A percentile compares a stretch with the other conserved stretches of the same genome.
Evolutionary conservation across 345 rosid genomes (phyloP).

Genomic region (Aquilaria malaccensis): DNA sequence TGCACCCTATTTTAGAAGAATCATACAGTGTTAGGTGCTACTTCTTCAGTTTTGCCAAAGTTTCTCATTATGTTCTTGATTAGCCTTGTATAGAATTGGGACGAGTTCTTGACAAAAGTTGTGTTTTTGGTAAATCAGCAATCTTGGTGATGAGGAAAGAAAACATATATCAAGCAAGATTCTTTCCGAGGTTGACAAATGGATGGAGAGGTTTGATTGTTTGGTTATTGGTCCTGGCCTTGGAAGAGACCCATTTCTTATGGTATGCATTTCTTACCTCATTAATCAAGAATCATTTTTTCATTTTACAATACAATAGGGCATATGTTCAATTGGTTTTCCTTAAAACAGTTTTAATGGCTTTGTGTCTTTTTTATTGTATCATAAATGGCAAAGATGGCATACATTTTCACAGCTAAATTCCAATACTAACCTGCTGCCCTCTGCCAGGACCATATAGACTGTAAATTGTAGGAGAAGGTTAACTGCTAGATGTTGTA

Average conservation of each 20-base stretch:
- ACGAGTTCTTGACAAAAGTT: constrained; percentile 5
- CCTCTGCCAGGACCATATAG: too few relatives aligned
- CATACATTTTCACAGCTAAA: too few relatives aligned
- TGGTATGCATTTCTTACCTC: constrained; percentile 33
- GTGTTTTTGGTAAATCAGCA: constrained; percentile 17
- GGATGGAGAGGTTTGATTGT: constrained; percentile 98
- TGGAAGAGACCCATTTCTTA: constrained; percentile 88
- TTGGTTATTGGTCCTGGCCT: constrained; percentile 96
- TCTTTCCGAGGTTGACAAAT: constrained; percentile 74
- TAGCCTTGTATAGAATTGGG: background rate
- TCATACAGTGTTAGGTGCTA: constrained; percentile 65
- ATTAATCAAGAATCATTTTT: background rate
- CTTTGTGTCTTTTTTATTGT: too few relatives aligned
- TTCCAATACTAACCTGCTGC: too few relatives aligned
- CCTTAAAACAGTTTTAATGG: too few relatives aligned
- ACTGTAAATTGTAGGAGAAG: too few relatives aligned
- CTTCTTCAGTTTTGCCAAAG: background rate
- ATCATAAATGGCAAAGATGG: too few relatives aligned
- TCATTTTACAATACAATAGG: too few relatives aligned
- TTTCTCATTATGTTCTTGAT: background rate
- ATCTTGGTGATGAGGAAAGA: constrained; percentile 48
- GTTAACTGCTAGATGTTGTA: too few relatives aligned
- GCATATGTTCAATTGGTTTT: too few relatives aligned
- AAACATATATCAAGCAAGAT: constrained; percentile 33
- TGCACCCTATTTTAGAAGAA: constrained; percentile 87